phyloP scores from a whole-genome alignment of 83 land plant genomes.

The Picea abies region DNA sequence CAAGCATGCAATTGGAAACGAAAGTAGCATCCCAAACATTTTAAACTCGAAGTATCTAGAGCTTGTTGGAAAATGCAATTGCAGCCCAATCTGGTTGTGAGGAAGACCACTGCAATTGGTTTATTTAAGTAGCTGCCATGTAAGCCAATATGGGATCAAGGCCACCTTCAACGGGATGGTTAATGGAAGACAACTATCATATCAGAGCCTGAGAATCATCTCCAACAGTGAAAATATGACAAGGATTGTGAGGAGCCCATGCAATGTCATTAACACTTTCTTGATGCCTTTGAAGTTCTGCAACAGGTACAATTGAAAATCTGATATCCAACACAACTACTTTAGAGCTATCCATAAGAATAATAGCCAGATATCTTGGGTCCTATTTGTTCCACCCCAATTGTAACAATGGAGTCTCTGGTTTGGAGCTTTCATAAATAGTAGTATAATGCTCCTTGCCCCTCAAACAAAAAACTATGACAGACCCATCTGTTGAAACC shows the following conservation, averaged over 20 bases:
- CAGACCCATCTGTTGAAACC: conserved; percentile 90
- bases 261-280: conserved; percentile 78
- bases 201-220: conserved; percentile 83
- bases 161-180: conserved; percentile 12
- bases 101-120: conserved; percentile 88
- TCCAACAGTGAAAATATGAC: conserved; percentile 83
- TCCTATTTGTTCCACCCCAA: conserved; percentile 87
- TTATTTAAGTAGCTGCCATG: conserved; percentile 65
- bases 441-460: conserved; percentile 91
- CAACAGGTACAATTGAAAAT: conserved; percentile 75
- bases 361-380: conserved; percentile 75
- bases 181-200: conserved; percentile 61
- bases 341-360: conserved; percentile 70
- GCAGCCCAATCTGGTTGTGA: conserved; percentile 82
- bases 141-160: conserved; percentile 73
- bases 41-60: conserved; percentile 65
- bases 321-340: conserved; percentile 82
- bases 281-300: conserved; percentile 81
- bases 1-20: too few species aligned
- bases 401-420: conserved; percentile 75
- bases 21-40: too few species aligned
- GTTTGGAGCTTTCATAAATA: conserved; percentile 81
- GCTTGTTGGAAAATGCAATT: conserved; percentile 70
- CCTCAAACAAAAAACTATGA: conserved; percentile 75
- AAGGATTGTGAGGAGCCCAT: conserved; percentile 79